Percentiles rank a stretch among this genome's conserved stretches.
Evolutionary conservation across 2,329 filamentous ascomycete genomes (phyloP).

Genomic region (Pseudogymnoascus sp.): DNA sequence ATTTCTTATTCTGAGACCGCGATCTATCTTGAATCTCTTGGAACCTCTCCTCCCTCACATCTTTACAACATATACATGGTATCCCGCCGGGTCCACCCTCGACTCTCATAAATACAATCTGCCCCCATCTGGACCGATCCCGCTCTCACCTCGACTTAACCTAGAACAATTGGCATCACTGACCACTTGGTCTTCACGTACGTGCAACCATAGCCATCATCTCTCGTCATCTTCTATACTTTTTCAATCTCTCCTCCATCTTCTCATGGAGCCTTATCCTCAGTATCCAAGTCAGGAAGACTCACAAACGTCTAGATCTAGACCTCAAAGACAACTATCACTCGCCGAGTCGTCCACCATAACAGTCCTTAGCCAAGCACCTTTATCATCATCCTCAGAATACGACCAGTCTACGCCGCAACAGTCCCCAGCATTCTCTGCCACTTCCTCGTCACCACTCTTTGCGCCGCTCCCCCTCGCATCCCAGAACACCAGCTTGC

Average conservation of each 20-base stretch:
- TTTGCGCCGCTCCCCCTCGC: background rate
- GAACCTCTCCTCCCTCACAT: background rate
- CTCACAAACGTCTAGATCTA: conserved; percentile 9
- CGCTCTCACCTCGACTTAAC: background rate
- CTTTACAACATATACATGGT: background rate
- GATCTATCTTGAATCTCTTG: background rate
- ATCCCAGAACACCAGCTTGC: background rate
- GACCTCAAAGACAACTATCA: background rate
- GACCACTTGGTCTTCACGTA: conserved; percentile 3
- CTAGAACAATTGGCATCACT: background rate
- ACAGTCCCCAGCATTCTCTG: background rate
- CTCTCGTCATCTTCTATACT: conserved; percentile 5
- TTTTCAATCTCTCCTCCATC: background rate
- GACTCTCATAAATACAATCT: conserved; percentile 8
- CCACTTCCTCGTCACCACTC: background rate
- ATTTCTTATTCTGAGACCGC: background rate
- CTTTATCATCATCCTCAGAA: background rate
- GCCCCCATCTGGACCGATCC: conserved; percentile 1
- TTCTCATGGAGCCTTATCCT: conserved; percentile 6
- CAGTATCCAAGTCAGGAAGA: conserved; percentile 6
- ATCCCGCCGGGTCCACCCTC: background rate
- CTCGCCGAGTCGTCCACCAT: background rate
- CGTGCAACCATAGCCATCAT: conserved; percentile 9
- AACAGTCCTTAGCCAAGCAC: background rate
- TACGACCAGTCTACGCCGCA: background rate